Conservation (phyloP, 352 stramenopile genomes). For the Blastocystis sp. region DNA sequence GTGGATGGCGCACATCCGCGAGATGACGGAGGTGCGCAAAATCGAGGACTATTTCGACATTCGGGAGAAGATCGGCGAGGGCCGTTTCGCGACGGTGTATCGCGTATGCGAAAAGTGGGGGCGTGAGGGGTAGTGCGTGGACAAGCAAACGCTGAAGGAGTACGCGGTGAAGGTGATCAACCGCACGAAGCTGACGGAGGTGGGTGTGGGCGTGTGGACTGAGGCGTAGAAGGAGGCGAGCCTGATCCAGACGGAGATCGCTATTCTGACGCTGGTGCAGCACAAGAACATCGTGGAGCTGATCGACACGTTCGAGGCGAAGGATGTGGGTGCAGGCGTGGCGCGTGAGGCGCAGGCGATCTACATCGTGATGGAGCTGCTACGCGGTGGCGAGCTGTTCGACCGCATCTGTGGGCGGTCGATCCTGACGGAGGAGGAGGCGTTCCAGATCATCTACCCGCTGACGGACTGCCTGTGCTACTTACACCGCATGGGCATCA, state of each 20-base stretch:
- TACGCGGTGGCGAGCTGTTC: slow-evolving; percentile 91
- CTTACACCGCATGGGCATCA: slow-evolving; percentile 84
- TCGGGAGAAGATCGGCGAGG: slow-evolving; percentile 80
- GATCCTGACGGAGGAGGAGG: slow-evolving; percentile 83
- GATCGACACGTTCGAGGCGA: slow-evolving; percentile 85
- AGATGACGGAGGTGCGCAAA: slow-evolving; percentile 80
- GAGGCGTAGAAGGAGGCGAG: slow-evolving; percentile 78
- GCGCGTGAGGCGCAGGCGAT: slow-evolving; percentile 77
- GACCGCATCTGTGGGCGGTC: slow-evolving; percentile 86
- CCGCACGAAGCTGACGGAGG: slow-evolving; percentile 81
- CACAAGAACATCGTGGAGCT: slow-evolving; percentile 73
- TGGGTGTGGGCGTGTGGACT: not conserved
- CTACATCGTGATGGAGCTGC: slow-evolving; percentile 95
- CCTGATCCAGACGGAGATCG: slow-evolving; percentile 85
- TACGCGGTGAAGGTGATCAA: slow-evolving; percentile 88
- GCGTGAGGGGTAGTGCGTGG: slow-evolving; percentile 72
- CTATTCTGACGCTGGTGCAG: slow-evolving; percentile 86
- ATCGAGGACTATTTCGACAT: slow-evolving; percentile 86
- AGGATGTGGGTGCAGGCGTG: slow-evolving; percentile 69
- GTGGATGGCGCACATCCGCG: slow-evolving; percentile 79
- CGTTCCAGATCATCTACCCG: slow-evolving; percentile 80
- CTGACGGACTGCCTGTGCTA: slow-evolving; percentile 85
- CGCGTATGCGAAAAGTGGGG: slow-evolving; percentile 77
- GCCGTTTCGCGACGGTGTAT: slow-evolving; percentile 83
- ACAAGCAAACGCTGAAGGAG: slow-evolving; percentile 74